These are phyloP conservation scores for Capsicum chinense DNA, from an alignment of 257 asterid genomes.

Conservation along the genomic window DNA sequence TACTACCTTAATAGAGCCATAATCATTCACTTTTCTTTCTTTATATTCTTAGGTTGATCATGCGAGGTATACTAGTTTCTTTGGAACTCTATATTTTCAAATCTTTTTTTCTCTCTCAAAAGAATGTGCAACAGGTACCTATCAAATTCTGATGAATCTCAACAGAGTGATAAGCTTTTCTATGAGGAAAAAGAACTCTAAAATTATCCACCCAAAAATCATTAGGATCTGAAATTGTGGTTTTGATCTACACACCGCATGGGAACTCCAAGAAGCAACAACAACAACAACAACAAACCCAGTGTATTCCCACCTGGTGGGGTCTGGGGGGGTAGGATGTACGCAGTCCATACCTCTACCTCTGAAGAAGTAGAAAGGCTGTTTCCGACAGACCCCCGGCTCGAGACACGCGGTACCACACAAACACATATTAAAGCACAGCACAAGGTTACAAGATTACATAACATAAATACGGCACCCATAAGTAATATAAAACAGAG, in stretches of 20 bases:
- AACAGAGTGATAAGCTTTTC: not conserved
- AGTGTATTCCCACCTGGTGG: too few species aligned
- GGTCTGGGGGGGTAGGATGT: too few species aligned
- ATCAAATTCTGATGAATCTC: not conserved
- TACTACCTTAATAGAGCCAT: constrained; percentile 3
- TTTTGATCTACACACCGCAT: not conserved
- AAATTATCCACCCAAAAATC: constrained; percentile 17
- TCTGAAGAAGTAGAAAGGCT: too few species aligned
- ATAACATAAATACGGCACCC: too few species aligned
- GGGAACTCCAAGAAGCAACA: not conserved
- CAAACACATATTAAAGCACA: too few species aligned
- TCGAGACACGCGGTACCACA: too few species aligned
- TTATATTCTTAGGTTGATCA: constrained; percentile 3
- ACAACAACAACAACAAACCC: too few species aligned
- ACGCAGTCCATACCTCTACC: too few species aligned
- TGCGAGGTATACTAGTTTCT: not conserved
- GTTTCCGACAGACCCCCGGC: too few species aligned
- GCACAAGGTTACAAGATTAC: too few species aligned
- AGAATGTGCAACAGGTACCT: not conserved
- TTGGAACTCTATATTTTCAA: not conserved
- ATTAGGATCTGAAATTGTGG: not conserved
- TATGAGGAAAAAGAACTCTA: not conserved
- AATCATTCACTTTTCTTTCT: not conserved
- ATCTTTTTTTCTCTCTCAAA: not conserved
- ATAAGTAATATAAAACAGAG: too few species aligned